phyloP scores from a whole-genome alignment of 2,329 filamentous ascomycete genomes.

The Ceratocystis destructans region DNA sequence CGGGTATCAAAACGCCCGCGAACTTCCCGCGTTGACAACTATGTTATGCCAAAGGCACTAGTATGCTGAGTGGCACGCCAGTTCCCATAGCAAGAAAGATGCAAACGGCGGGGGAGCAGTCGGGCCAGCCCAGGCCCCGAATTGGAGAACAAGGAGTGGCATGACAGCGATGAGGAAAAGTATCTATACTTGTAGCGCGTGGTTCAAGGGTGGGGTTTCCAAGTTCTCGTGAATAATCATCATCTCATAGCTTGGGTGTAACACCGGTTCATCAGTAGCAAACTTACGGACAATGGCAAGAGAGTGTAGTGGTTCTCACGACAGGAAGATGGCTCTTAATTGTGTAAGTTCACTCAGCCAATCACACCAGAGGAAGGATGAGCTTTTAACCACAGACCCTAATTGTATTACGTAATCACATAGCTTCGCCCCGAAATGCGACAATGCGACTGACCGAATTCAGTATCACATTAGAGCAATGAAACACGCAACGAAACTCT shows the following conservation, averaged over 20 bases:
- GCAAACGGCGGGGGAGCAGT: constrained; percentile 55
- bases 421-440: background rate
- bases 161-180: background rate
- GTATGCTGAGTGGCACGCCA: constrained; percentile 64
- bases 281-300: background rate
- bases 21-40: constrained; percentile 58
- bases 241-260: no score
- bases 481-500: no score
- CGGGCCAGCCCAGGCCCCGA: constrained; percentile 38
- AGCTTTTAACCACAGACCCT: background rate
- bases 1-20: constrained; percentile 53
- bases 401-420: background rate
- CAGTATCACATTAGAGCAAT: background rate
- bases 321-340: background rate
- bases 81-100: constrained; percentile 66
- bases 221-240: no score
- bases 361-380: background rate
- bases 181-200: background rate
- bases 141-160: background rate
- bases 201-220: no score
- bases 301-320: background rate
- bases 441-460: background rate
- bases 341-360: background rate
- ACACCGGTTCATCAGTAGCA: no score
- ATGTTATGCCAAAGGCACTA: constrained; percentile 47